Evolutionary conservation across 2,329 filamentous ascomycete species (phyloP).

Genomic region (Pestalotiopsis sp.): DNA sequence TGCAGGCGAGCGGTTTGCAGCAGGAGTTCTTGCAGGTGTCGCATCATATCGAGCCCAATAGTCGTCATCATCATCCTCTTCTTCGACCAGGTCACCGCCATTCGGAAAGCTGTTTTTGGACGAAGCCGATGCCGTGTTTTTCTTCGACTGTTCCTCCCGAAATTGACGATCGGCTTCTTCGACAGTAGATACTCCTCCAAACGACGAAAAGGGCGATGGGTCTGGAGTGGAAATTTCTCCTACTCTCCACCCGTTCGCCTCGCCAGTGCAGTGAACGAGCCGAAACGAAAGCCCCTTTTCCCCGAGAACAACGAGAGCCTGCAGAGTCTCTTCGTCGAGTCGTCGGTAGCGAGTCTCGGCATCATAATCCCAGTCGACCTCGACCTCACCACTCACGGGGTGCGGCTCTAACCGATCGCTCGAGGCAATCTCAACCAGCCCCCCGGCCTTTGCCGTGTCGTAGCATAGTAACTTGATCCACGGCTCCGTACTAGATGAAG

Average conservation of each 20-base stretch:
- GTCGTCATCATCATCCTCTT: conserved; percentile 71
- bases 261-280: conserved; percentile 71
- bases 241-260: conserved; percentile 71
- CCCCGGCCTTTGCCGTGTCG: conserved; percentile 57
- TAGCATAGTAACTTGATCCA: conserved; percentile 78
- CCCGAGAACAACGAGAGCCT: conserved; percentile 64
- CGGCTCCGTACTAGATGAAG: conserved; percentile 60
- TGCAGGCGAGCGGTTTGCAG: conserved; percentile 63
- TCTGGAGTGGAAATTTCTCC: conserved; percentile 69
- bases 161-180: conserved; percentile 64
- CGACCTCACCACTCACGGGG: conserved; percentile 78
- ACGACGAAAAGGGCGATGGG: conserved; percentile 56
- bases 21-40: conserved; percentile 67
- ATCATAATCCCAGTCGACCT: conserved; percentile 71
- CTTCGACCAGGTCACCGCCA: conserved; percentile 23
- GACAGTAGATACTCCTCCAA: conserved; percentile 54
- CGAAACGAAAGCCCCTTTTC: conserved; percentile 66
- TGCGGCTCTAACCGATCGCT: conserved; percentile 75
- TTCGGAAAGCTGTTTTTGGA: conserved; percentile 20
- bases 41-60: conserved; percentile 82
- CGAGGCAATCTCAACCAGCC: conserved; percentile 63
- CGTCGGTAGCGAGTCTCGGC: conserved; percentile 65
- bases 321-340: conserved; percentile 76
- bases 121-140: conserved; percentile 14
- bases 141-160: conserved; percentile 33